phyloP scores from a whole-genome alignment of 2,329 filamentous ascomycete species.

The Epichloe sp. region DNA sequence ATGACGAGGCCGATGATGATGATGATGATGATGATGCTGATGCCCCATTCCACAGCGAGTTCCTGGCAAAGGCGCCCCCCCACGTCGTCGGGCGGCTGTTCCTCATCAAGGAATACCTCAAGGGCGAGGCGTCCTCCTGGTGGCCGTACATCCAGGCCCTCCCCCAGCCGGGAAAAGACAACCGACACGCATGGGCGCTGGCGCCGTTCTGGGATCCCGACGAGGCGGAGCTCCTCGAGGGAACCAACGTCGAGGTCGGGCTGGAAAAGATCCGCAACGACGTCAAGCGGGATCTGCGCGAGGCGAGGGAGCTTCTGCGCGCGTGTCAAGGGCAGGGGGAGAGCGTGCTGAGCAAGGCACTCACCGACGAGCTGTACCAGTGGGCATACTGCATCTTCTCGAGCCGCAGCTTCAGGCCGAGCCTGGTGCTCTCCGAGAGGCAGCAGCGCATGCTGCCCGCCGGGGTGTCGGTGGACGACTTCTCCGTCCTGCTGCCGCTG shows the following conservation, averaged over 20 bases:
- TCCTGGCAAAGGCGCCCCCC: constrained; percentile 37
- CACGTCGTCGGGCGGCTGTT: constrained; percentile 56
- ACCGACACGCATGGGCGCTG: constrained; percentile 36
- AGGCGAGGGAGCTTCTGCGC: constrained; percentile 26
- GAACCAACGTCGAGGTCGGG: constrained; percentile 38
- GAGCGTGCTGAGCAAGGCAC: constrained; percentile 17
- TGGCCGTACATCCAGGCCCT: constrained; percentile 52
- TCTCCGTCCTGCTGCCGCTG: constrained; percentile 56
- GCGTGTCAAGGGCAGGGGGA: constrained; percentile 1
- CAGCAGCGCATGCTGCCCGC: constrained; percentile 16
- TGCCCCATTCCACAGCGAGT: constrained; percentile 29
- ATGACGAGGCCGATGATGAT: background rate
- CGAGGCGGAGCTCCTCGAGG: constrained; percentile 43
- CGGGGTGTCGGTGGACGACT: constrained; percentile 35
- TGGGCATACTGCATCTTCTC: constrained; percentile 55
- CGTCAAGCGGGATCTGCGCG: constrained; percentile 32
- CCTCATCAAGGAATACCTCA: constrained; percentile 53
- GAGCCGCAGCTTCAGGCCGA: constrained; percentile 50
- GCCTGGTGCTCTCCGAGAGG: constrained; percentile 34
- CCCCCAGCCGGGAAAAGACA: constrained; percentile 44
- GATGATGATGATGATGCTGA: too few relatives aligned
- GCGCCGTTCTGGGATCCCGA: constrained; percentile 51
- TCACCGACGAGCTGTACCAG: constrained; percentile 40
- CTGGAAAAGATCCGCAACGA: constrained; percentile 33
- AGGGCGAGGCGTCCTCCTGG: constrained; percentile 49